Base-by-base conservation (phyloP, 768 basidiomycete genomes). In the Auricularia sp. region DNA sequence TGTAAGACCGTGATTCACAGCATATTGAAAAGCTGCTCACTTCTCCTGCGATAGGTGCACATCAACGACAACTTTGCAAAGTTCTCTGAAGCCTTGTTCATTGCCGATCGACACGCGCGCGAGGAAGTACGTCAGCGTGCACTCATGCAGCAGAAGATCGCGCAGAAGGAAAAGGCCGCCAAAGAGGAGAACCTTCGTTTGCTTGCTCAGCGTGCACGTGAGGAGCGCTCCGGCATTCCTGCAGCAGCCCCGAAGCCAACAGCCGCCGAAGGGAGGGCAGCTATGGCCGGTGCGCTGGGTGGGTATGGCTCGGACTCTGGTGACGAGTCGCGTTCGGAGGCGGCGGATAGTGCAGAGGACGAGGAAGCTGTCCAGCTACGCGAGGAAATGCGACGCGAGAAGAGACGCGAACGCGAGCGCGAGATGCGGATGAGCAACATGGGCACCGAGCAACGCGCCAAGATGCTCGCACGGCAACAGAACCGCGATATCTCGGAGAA, bases 41-140 rank as follows among this genome's bases (percentile, higher is more conserved):
- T 54, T 36, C 21, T 33, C 21, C 29, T 35, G 35, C 21, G 64
- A 8, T 66, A 97, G 94, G 86, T 98, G 59, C 92, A 94, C 74
- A 99, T 99, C 74, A 99, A 99, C 70, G 97, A 99, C 76, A 94
- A 94, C 76, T 99, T 99, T 77, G 96, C 96, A 65, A 97, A 98
- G 75, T 96, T 99, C 74, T 97, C 96, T 0, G 96, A 99, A 78
- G 86, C 96, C 2, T 79, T 99, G 34, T 97, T 90, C 73, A 83
- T 99, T 68, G 96, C 96, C 11, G 96, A 98, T 74, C 85, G 96
- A 66, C 96, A 98, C 76, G 95, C 97, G 1, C 90, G 97, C 67
- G 96, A 99, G 72, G 97, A 99, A 77, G 97, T 98, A 54, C 86
- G 94, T 33, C 94, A 98, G 73, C 89, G 97, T 63, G 80, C 95